Conservation (phyloP, 768 basidiomycete genomes). For the Sarcodon aspratus region DNA sequence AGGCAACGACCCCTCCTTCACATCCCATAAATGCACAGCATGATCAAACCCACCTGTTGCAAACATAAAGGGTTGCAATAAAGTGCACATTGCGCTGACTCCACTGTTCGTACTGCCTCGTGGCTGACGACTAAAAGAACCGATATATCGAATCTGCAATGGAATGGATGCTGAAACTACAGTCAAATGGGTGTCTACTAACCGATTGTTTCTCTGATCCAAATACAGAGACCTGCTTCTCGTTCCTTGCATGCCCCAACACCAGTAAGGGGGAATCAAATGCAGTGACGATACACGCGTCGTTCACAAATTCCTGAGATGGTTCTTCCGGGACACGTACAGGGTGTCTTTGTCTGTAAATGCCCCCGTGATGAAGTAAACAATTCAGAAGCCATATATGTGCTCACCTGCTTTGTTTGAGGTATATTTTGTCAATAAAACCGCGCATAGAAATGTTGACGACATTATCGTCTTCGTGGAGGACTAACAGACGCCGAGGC, state of each 20-base stretch:
- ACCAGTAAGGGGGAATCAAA: slow-evolving; percentile 16
- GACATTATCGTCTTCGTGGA: slow-evolving; percentile 9
- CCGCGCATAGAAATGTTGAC: slow-evolving; percentile 27
- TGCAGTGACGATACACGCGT: slow-evolving; percentile 25
- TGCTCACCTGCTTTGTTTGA: slow-evolving; percentile 10
- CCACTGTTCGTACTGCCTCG: slow-evolving; percentile 23
- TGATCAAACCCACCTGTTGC: slow-evolving; percentile 41
- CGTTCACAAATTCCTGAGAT: slow-evolving; percentile 25
- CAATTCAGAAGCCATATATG: background rate
- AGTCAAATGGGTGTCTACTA: background rate
- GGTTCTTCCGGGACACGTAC: background rate
- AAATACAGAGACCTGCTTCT: slow-evolving; percentile 8
- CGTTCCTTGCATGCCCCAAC: slow-evolving; percentile 28
- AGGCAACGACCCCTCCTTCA: slow-evolving; percentile 19
- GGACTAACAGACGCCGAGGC: slow-evolving; percentile 25
- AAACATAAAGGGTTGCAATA: slow-evolving; percentile 30
- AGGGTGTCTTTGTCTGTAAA: background rate
- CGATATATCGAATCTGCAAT: slow-evolving; percentile 2
- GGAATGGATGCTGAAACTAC: background rate
- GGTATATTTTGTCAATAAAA: slow-evolving; percentile 15
- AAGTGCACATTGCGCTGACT: slow-evolving; percentile 28
- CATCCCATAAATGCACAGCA: slow-evolving; percentile 33
- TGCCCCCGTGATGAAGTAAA: background rate
- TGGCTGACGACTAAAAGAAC: slow-evolving; percentile 4
- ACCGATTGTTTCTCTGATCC: background rate